Evolutionary conservation across 192 early-diverging fungal species (phyloP).

Genomic region (Ambispora gerdemannii): DNA sequence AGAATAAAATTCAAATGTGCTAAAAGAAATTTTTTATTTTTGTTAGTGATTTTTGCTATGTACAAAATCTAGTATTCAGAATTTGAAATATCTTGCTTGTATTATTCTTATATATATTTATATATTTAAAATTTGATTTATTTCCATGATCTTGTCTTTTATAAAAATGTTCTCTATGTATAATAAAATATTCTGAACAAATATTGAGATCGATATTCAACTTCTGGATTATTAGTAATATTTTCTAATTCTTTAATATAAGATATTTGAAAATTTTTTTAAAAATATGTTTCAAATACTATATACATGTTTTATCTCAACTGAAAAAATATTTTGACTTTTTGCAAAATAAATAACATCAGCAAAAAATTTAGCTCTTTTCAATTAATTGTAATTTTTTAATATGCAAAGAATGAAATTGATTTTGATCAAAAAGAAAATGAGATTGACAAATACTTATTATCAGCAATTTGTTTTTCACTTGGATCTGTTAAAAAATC

Average conservation of each 20-base stretch:
- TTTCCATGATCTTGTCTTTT: not conserved
- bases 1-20: not conserved
- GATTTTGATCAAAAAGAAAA: not conserved
- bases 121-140: not conserved
- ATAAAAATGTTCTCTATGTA: not conserved
- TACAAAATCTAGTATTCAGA: not conserved
- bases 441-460: not conserved
- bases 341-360: not conserved
- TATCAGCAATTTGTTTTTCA: not conserved
- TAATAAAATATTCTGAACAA: slow-evolving; percentile 16
- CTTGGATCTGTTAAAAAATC: not conserved
- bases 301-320: not conserved
- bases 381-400: not conserved
- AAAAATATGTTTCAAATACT: not conserved
- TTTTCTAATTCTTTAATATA: not conserved
- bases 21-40: not conserved
- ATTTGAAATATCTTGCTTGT: not conserved
- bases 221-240: not conserved
- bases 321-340: slow-evolving; percentile 10
- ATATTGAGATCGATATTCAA: not conserved
- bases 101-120: not conserved
- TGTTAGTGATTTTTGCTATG: not conserved
- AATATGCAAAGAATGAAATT: not conserved
- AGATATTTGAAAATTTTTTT: slow-evolving; percentile 1
- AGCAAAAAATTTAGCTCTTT: not conserved